phyloP scores from a whole-genome alignment of 2,329 filamentous ascomycete species.

The Ploettnerulaceae sp. region DNA sequence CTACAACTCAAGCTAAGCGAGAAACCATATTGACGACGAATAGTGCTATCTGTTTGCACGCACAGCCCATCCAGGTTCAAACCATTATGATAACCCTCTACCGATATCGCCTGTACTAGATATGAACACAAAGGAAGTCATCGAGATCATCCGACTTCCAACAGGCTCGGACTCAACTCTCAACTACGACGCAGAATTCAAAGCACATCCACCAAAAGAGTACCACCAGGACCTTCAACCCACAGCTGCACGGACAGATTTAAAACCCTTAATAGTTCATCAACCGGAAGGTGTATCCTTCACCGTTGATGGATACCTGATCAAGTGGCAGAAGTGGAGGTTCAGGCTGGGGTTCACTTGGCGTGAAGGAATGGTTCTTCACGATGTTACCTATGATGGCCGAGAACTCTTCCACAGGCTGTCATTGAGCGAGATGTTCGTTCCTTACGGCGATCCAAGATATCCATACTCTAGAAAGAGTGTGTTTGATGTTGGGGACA shows the following conservation, averaged over 20 bases:
- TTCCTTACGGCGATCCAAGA: conserved; percentile 59
- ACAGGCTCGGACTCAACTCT: conserved; percentile 20
- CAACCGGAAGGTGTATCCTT: conserved; percentile 62
- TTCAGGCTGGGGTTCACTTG: conserved; percentile 59
- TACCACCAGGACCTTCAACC: conserved; percentile 26
- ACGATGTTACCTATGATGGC: conserved; percentile 57
- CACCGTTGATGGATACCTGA: conserved; percentile 38
- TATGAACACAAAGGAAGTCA: conserved; percentile 20
- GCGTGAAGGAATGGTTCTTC: conserved; percentile 55
- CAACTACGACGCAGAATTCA: conserved; percentile 18
- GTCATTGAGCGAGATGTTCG: conserved; percentile 56
- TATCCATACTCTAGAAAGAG: conserved; percentile 61
- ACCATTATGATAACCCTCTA: conserved; percentile 28
- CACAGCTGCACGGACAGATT: conserved; percentile 37
- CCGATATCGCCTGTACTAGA: conserved; percentile 27
- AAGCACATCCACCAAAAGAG: conserved; percentile 19
- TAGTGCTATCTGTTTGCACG: conserved; percentile 27
- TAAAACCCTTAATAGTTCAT: conserved; percentile 57
- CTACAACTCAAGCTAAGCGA: neutral
- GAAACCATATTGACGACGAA: neutral
- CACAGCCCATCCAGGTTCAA: conserved; percentile 23
- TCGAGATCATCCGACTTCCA: conserved; percentile 24
- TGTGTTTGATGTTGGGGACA: conserved; percentile 66
- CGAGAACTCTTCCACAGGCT: conserved; percentile 54
- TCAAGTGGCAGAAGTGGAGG: conserved; percentile 54